Base-by-base conservation (phyloP, 2,329 filamentous ascomycete genomes). In the Aureobasidium vineae region DNA sequence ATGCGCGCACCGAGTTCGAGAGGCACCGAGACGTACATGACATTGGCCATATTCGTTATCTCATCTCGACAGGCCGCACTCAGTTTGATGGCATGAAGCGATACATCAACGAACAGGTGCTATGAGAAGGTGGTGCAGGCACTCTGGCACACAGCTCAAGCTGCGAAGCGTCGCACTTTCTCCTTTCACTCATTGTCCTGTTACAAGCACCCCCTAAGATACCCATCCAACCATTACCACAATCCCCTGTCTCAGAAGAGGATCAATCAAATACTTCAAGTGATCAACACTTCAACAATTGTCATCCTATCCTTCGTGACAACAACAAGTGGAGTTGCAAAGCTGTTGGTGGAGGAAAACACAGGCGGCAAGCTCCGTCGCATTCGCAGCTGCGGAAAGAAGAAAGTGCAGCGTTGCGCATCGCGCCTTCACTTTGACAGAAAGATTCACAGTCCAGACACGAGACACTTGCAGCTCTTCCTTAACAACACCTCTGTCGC, bases 71-170 rank as follows among this genome's bases (percentile, higher is more conserved):
- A 21, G 81, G 81, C 16, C 83, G 81, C 73, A 82, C 81, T 15
- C 79, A 84, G 68, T 79, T 83, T 41, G 81, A 83, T 68, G 75
- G 76, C 16, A 82, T 84, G 79, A 79, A 77, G 59, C 70, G 77
- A 68, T 77, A 79, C 68, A 71, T 80, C 21, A 75, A 77, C 57
- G 76, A 77, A 68, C 72, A 73, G 64, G 70, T 70, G 28, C 68
- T 67, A 21, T 70, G 66, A 69, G 28, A 10, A 23, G 16, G n/a
- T 11, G 8, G 3, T 53, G 38, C 54, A 16, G 45, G 15, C 21
- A 26, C 43, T 47, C 43, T 23, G 43, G 21, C 26, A 47, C 43
- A 26, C 31, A 38, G n/a, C 31, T 54, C 33, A 19, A 23, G 36
- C 23, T 26, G 43, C 31, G 5, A 61, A 21, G 31, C 26, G 5